A percentile compares a stretch with the other conserved stretches of the same genome.
Conservation (phyloP, 768 basidiomycete species). For the Rossbeevera mucosa region DNA sequence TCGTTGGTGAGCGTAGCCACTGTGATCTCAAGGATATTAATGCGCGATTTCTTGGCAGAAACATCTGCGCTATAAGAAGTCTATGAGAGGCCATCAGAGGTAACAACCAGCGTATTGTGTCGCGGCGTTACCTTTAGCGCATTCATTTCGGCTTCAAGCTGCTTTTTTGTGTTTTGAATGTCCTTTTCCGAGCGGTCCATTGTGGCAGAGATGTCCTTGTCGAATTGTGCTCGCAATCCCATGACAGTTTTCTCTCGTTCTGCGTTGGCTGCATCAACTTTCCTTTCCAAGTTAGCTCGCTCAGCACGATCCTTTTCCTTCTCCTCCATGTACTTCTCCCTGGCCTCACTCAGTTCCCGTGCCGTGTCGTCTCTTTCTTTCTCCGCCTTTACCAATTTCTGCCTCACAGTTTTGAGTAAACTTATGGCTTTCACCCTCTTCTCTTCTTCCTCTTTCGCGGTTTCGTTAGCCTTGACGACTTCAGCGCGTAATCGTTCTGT, state of each 20-base stretch:
- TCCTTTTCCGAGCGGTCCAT: constrained; percentile 79
- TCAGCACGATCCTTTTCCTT: constrained; percentile 42
- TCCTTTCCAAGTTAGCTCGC: constrained; percentile 51
- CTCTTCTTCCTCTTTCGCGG: constrained; percentile 93
- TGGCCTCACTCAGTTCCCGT: constrained; percentile 49
- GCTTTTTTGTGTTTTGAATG: constrained; percentile 52
- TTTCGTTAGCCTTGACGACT: constrained; percentile 50
- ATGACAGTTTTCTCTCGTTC: constrained; percentile 61
- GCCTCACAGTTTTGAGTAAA: constrained; percentile 89
- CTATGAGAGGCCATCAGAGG: constrained; percentile 36
- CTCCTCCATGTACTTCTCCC: constrained; percentile 52
- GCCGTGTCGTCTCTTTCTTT: constrained; percentile 82
- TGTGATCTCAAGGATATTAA: constrained; percentile 65
- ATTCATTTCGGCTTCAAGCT: constrained; percentile 74
- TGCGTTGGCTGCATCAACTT: constrained; percentile 55
- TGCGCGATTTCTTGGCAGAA: constrained; percentile 52
- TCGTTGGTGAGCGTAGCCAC: constrained; percentile 66
- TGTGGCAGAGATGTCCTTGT: constrained; percentile 58
- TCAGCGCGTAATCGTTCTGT: constrained; percentile 60
- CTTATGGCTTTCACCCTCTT: constrained; percentile 93
- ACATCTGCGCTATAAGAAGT: constrained; percentile 66
- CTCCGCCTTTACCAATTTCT: constrained; percentile 95
- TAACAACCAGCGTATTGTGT: constrained; percentile 5
- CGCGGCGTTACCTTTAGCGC: constrained; percentile 56
- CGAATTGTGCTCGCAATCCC: constrained; percentile 62